Percentiles rank a stretch among this genome's conserved stretches.
These are phyloP conservation scores for Phialophora verrucosa DNA, from an alignment of 2,329 filamentous ascomycete species.

Conservation along the genomic window DNA sequence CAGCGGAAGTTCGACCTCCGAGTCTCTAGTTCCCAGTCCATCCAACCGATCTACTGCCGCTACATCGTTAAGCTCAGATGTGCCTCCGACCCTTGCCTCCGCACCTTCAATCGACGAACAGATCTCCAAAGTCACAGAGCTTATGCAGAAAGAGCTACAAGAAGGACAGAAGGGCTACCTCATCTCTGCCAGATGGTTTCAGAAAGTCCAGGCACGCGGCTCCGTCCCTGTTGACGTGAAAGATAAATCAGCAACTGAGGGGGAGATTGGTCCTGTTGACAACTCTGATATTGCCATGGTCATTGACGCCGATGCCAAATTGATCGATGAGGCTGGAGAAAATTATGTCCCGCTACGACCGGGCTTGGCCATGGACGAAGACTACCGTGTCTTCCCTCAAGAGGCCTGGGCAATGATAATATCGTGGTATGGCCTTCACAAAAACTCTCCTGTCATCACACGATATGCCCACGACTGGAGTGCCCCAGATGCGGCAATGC, in stretches of 20 bases:
- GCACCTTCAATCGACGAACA: constrained; percentile 68
- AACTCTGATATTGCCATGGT: constrained; percentile 80
- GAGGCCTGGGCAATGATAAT: constrained; percentile 82
- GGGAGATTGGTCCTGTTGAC: constrained; percentile 78
- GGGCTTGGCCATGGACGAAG: constrained; percentile 66
- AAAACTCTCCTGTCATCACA: constrained; percentile 72
- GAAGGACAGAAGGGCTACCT: constrained; percentile 79
- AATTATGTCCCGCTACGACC: constrained; percentile 75
- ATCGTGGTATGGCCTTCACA: constrained; percentile 78
- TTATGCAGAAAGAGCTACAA: constrained; percentile 59
- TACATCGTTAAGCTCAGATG: constrained; percentile 40
- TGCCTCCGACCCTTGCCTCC: constrained; percentile 38
- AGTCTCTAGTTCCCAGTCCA: constrained; percentile 47
- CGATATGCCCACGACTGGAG: constrained; percentile 78
- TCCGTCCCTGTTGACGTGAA: constrained; percentile 58
- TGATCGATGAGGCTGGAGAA: constrained; percentile 55
- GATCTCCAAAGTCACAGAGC: constrained; percentile 71
- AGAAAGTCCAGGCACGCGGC: constrained; percentile 70
- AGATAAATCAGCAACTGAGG: constrained; percentile 65
- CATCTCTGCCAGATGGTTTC: constrained; percentile 80
- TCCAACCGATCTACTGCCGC: constrained; percentile 48
- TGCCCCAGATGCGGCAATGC: constrained; percentile 57
- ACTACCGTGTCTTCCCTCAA: constrained; percentile 77
- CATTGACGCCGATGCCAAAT: constrained; percentile 49
- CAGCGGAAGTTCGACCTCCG: constrained; percentile 44